These are phyloP conservation scores for Cladosporium velox DNA, from an alignment of 2,329 filamentous ascomycete species.

Conservation along the genomic window DNA sequence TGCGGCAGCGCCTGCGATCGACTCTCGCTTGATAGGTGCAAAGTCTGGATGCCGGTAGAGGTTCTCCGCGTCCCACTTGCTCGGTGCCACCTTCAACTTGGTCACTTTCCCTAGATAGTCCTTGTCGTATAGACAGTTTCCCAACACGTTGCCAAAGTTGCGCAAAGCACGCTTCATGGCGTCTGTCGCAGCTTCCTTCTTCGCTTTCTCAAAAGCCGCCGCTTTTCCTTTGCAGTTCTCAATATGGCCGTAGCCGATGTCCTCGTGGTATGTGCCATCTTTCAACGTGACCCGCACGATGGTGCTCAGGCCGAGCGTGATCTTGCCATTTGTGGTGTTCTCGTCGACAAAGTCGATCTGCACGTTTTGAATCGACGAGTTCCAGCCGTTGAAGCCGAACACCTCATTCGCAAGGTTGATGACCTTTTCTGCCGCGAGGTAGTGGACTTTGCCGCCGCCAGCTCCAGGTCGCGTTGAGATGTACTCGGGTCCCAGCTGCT, in stretches of 20 bases:
- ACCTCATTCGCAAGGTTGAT: slow-evolving; percentile 94
- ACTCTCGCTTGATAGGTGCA: slow-evolving; percentile 60
- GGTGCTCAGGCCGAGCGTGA: slow-evolving; percentile 84
- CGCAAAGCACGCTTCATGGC: slow-evolving; percentile 84
- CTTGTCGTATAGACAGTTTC: slow-evolving; percentile 99
- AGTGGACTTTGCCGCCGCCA: slow-evolving; percentile 83
- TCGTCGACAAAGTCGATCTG: slow-evolving; percentile 96
- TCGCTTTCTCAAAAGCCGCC: slow-evolving; percentile 95
- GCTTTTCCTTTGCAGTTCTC: slow-evolving; percentile 96
- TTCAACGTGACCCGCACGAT: slow-evolving; percentile 86
- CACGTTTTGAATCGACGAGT: slow-evolving; percentile 89
- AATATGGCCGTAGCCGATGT: slow-evolving; percentile 94
- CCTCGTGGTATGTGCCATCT: slow-evolving; percentile 96
- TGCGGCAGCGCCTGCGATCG: slow-evolving; percentile 27
- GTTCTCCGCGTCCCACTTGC: slow-evolving; percentile 75
- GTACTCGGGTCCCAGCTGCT: slow-evolving; percentile 93
- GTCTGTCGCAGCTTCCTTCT: slow-evolving; percentile 97
- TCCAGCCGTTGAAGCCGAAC: slow-evolving; percentile 98
- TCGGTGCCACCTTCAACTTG: slow-evolving; percentile 78
- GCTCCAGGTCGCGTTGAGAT: slow-evolving; percentile 84
- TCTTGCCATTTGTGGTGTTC: slow-evolving; percentile 71
- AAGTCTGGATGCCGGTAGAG: slow-evolving; percentile 81
- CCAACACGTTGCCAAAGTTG: slow-evolving; percentile 92
- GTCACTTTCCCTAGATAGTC: slow-evolving; percentile 87
- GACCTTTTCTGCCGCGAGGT: slow-evolving; percentile 93